These are phyloP conservation scores for Pseudocercospora eumusae DNA, from an alignment of 2,329 filamentous ascomycete species.

Conservation along the genomic window DNA sequence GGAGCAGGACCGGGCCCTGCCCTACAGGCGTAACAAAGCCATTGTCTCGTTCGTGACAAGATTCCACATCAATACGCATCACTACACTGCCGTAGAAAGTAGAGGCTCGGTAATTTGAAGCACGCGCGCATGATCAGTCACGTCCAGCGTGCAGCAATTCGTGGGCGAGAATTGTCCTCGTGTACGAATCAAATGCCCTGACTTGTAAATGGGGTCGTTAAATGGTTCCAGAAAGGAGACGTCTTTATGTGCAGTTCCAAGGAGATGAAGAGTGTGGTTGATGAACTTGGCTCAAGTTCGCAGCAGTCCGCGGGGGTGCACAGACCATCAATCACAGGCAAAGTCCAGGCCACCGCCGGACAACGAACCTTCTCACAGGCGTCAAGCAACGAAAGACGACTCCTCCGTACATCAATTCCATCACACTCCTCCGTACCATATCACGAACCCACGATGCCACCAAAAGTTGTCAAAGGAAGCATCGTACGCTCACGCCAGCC, in stretches of 20 bases:
- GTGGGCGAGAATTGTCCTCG: too few species aligned
- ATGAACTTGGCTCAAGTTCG: too few species aligned
- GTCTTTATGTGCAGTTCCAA: too few species aligned
- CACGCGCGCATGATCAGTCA: too few species aligned
- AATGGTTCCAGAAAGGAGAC: too few species aligned
- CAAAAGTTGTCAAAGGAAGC: constrained; percentile 26
- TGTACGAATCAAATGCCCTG: too few species aligned
- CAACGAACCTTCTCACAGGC: not conserved
- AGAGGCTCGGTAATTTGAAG: too few species aligned
- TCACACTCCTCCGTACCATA: not conserved
- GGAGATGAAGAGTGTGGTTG: too few species aligned
- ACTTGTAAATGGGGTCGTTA: too few species aligned
- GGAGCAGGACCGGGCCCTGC: not conserved
- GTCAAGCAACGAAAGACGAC: not conserved
- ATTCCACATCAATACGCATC: too few species aligned
- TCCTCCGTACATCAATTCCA: not conserved
- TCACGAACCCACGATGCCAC: constrained; percentile 8
- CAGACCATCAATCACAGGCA: not conserved
- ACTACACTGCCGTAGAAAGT: too few species aligned
- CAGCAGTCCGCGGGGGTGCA: not conserved
- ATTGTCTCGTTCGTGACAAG: not conserved
- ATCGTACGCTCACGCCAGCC: constrained; percentile 37
- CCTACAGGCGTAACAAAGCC: not conserved
- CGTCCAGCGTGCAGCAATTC: too few species aligned
- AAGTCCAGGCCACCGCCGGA: not conserved